Conservation (phyloP, 2,329 filamentous ascomycete genomes). For the Lachnum nothofagi region DNA sequence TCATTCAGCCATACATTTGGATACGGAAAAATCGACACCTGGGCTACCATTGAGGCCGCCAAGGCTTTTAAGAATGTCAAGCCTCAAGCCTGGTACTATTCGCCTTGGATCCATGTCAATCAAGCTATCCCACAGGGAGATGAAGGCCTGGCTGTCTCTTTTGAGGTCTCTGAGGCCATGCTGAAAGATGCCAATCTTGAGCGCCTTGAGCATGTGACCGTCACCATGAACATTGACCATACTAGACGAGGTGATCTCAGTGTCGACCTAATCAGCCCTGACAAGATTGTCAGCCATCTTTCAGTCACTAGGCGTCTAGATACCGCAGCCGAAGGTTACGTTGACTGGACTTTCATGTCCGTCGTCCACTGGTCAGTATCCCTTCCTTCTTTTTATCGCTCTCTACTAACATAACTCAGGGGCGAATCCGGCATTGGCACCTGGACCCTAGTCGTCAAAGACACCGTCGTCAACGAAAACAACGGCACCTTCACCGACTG, state of each 20-base stretch:
- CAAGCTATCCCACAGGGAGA: constrained; percentile 80
- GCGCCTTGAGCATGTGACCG: constrained; percentile 86
- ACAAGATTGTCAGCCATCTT: constrained; percentile 76
- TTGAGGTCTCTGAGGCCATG: constrained; percentile 77
- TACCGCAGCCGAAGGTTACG: constrained; percentile 62
- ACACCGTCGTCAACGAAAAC: constrained; percentile 71
- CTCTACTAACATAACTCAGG: constrained; percentile 48
- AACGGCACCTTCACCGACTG: constrained; percentile 81
- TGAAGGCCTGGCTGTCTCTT: constrained; percentile 70
- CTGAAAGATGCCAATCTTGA: constrained; percentile 77
- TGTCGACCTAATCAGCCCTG: constrained; percentile 82
- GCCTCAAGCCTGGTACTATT: constrained; percentile 90
- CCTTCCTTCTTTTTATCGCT: background rate
- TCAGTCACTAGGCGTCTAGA: constrained; percentile 71
- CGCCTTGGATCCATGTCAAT: constrained; percentile 88
- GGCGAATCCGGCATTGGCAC: constrained; percentile 81
- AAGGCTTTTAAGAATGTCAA: constrained; percentile 85
- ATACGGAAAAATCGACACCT: constrained; percentile 92
- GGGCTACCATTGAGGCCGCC: constrained; percentile 75
- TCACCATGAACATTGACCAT: constrained; percentile 95
- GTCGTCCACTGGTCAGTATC: constrained; percentile 81
- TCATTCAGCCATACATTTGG: constrained; percentile 92
- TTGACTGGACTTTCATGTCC: constrained; percentile 98
- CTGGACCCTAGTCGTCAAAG: constrained; percentile 88
- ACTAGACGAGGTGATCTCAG: constrained; percentile 83